Base-by-base conservation (phyloP, 2,329 filamentous ascomycete genomes). In the Coleophoma crateriformis region DNA sequence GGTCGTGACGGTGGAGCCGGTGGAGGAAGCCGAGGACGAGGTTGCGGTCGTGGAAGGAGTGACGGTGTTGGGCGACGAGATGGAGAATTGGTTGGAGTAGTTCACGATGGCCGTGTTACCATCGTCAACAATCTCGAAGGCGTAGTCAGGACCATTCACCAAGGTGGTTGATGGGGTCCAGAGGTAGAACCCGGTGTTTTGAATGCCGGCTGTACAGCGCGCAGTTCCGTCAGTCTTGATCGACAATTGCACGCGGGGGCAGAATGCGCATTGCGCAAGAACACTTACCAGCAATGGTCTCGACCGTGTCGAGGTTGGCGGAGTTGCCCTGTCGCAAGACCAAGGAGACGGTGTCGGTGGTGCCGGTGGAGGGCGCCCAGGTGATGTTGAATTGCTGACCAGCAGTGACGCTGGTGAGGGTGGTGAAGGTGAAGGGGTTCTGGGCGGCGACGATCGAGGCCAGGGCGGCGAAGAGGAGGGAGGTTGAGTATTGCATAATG, bases 71-170 rank as follows among this genome's bases (percentile, higher is more conserved):
- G 56, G 47, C 12, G 60, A 60, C 17, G 47, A 37, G 50, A 64
- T 57, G 37, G 47, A 33, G 51, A 64, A 64, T 50, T 58, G 56
- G 34, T 33, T 33, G 34, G 59, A 61, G 52, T 62, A 64, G 53
- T 61, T 62, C 10, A 48, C 47, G 3, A 57, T 51, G 15, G 46
- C 48, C n/a, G 44, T 46, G 48, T 61, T 57, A 10, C 27, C 49
- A 37, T 61, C 53, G 44, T 61, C 53, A 38, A 59, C 20, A 17
- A 55, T 55, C 41, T 55, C 46, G 48, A 55, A 49, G 5, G 53
- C 53, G 44, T 55, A 55, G 45, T 34, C 15, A 11, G 7, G 10
- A 43, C 51, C 51, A 11, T 46, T 49, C 32, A 42, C 27, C 34
- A 55, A 39, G 45, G 46, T 37, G 33, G 41, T 35, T 17, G 46